Conservation (phyloP, 345 rosid genomes). For the Populus ilicifolia region DNA sequence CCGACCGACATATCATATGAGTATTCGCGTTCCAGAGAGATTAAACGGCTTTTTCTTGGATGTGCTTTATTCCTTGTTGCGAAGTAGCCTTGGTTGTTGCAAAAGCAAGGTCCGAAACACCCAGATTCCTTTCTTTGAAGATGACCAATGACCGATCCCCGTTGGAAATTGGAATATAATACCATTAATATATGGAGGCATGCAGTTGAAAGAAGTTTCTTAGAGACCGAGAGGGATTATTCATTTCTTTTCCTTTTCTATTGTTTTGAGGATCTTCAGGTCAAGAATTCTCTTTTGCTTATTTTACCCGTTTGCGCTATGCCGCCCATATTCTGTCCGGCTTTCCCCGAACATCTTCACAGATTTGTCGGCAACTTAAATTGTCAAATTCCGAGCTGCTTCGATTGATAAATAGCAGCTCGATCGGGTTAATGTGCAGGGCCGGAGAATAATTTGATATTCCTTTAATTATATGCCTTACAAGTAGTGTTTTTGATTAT, state of each 20-base stretch:
- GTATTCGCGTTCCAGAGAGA: conserved; percentile 5
- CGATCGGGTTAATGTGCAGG: no score
- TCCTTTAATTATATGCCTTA: no score
- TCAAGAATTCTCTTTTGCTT: background rate
- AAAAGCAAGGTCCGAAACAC: conserved; percentile 47
- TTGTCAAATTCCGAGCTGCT: background rate
- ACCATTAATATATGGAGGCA: background rate
- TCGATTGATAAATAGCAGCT: no score
- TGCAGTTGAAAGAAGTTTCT: background rate
- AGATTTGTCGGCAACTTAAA: conserved; percentile 4
- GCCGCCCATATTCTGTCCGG: conserved; percentile 16
- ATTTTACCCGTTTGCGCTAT: background rate
- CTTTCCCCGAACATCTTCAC: conserved; percentile 26
- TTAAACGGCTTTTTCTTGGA: conserved; percentile 37
- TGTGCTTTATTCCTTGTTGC: conserved; percentile 58
- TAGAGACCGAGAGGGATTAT: background rate
- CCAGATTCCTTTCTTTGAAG: conserved; percentile 64
- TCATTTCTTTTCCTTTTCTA: background rate
- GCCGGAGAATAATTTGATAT: no score
- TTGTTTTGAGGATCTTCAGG: background rate
- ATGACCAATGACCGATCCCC: conserved; percentile 42
- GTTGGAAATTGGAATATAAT: background rate
- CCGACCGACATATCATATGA: conserved; percentile 19
- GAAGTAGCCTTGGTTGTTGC: conserved; percentile 58
- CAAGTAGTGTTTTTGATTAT: no score